A percentile compares a stretch with the other conserved stretches of the same genome.
phyloP scores from a whole-genome alignment of 495 filamentous ascomycete genomes.

The Podospora bellae-mahoneyi region DNA sequence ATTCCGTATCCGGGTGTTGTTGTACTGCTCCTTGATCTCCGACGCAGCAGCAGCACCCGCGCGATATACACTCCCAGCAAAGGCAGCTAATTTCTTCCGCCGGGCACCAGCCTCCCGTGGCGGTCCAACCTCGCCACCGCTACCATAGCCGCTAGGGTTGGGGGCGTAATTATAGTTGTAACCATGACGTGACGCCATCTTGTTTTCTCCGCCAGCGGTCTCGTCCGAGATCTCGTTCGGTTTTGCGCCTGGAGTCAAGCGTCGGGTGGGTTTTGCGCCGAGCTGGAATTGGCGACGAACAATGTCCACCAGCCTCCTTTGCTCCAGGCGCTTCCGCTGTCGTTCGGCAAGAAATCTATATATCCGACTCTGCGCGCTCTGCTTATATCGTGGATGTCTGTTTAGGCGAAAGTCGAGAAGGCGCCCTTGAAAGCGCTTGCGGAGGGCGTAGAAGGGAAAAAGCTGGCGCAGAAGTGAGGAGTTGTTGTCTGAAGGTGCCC shows the following conservation, averaged over 20 bases:
- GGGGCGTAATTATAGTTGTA: slow-evolving; percentile 30
- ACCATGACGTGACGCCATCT: neutral
- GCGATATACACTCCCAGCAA: slow-evolving; percentile 46
- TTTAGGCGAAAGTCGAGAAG: slow-evolving; percentile 68
- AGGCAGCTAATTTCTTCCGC: slow-evolving; percentile 69
- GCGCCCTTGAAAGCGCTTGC: slow-evolving; percentile 57
- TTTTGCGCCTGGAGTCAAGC: neutral
- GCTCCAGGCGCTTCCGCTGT: slow-evolving; percentile 52
- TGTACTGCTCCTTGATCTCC: slow-evolving; percentile 85
- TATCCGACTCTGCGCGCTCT: slow-evolving; percentile 67
- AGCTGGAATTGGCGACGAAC: slow-evolving; percentile 47
- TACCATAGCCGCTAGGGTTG: slow-evolving; percentile 25
- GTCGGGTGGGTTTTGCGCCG: slow-evolving; percentile 29
- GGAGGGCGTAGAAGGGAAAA: slow-evolving; percentile 50
- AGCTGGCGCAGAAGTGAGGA: slow-evolving; percentile 54
- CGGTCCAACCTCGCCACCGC: slow-evolving; percentile 13
- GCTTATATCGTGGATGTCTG: slow-evolving; percentile 65
- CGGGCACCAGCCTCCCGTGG: slow-evolving; percentile 61
- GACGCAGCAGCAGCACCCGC: slow-evolving; percentile 86
- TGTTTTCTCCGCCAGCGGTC: neutral
- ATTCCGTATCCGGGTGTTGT: slow-evolving; percentile 61
- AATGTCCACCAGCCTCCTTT: slow-evolving; percentile 50
- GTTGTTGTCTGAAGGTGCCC: slow-evolving; percentile 25
- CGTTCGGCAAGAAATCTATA: slow-evolving; percentile 67
- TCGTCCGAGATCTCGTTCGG: neutral